These are phyloP conservation scores for Aegle marmelos DNA, from an alignment of 345 rosid genomes.

Conservation along the genomic window DNA sequence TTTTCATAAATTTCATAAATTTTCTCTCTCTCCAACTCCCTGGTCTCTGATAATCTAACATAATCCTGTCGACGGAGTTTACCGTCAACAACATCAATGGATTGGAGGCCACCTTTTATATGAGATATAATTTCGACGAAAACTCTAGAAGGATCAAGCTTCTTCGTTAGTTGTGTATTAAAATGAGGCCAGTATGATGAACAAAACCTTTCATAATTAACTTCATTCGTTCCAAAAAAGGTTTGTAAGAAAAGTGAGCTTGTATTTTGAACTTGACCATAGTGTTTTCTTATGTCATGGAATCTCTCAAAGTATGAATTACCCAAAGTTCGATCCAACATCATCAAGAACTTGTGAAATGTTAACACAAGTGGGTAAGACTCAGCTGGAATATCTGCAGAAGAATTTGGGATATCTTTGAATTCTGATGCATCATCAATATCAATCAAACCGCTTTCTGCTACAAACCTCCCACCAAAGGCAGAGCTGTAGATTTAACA, in stretches of 20 bases:
- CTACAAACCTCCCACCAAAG: constrained; percentile 21
- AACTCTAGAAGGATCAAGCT: constrained; percentile 45
- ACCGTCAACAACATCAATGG: constrained; percentile 25
- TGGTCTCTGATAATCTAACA: constrained; percentile 30
- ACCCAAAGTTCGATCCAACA: constrained; percentile 57
- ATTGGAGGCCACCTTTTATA: constrained; percentile 45
- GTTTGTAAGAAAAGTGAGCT: constrained; percentile 24
- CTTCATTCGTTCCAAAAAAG: constrained; percentile 42
- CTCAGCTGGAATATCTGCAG: constrained; percentile 25
- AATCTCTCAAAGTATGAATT: constrained; percentile 49
- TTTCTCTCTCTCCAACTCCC: constrained; percentile 26
- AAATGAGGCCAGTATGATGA: constrained; percentile 49
- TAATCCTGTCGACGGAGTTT: constrained; percentile 35
- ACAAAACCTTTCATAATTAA: constrained; percentile 42
- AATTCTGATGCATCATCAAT: constrained; percentile 29
- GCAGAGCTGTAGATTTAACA: constrained; percentile 30
- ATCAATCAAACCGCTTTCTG: constrained; percentile 14
- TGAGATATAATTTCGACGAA: constrained; percentile 54
- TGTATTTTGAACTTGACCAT: constrained; percentile 15
- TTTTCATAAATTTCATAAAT: constrained; percentile 38
- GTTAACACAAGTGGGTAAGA: constrained; percentile 55
- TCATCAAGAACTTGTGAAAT: constrained; percentile 49
- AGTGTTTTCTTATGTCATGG: constrained; percentile 24
- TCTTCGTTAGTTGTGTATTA: constrained; percentile 26
- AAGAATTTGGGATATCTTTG: constrained; percentile 44